These are phyloP conservation scores for Teunomyces funiuensis DNA, from an alignment of 805 yeast genomes.

Conservation along the genomic window DNA sequence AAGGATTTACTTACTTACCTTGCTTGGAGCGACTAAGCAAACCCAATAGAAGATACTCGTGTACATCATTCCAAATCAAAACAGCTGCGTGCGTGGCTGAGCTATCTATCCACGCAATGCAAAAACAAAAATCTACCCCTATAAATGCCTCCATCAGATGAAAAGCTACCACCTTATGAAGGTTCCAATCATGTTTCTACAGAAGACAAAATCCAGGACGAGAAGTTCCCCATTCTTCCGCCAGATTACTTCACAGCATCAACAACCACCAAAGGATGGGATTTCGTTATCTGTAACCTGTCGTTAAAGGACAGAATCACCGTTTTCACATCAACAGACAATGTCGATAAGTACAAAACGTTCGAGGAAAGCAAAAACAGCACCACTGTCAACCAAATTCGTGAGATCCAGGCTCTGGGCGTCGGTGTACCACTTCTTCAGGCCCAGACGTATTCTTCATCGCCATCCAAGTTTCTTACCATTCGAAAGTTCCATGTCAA, in stretches of 20 bases:
- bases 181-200: background rate
- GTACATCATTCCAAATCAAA: no score
- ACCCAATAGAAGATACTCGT: no score
- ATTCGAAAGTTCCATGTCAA: background rate
- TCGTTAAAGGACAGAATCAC: background rate
- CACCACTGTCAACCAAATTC: background rate
- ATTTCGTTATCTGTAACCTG: conserved; percentile 3
- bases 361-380: background rate
- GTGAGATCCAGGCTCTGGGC: conserved; percentile 2
- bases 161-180: background rate
- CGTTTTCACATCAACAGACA: conserved; percentile 3
- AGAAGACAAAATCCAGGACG: background rate
- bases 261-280: background rate
- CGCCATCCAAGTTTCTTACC: background rate
- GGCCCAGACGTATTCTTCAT: background rate
- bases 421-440: background rate
- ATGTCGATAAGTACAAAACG: background rate
- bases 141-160: background rate
- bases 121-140: no score
- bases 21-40: no score
- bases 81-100: no score
- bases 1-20: no score
- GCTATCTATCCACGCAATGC: no score
- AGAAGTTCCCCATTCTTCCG: background rate
- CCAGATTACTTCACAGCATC: background rate